Conservation (phyloP, 2,329 filamentous ascomycete genomes). For the Sporothrix euskadiensis region DNA sequence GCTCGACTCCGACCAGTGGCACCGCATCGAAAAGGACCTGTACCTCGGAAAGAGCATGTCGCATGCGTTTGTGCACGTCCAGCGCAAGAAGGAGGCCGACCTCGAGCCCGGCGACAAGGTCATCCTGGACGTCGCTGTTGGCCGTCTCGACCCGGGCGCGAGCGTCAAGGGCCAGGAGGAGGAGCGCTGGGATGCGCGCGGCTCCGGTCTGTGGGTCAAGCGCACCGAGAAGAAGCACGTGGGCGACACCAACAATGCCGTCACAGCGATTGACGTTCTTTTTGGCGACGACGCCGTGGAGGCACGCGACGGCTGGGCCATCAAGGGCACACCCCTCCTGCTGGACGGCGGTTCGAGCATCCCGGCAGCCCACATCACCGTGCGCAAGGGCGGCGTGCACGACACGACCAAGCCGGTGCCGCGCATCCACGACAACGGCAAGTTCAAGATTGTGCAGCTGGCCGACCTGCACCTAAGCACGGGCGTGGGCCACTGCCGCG, state of each 20-base stretch:
- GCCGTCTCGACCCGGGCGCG: slow-evolving; percentile 67
- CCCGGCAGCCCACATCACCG: slow-evolving; percentile 72
- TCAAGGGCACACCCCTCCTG: slow-evolving; percentile 72
- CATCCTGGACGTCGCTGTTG: slow-evolving; percentile 75
- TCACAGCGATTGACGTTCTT: slow-evolving; percentile 82
- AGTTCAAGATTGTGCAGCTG: slow-evolving; percentile 96
- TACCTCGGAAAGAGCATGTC: slow-evolving; percentile 75
- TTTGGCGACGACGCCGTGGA: slow-evolving; percentile 92
- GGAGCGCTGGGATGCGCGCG: slow-evolving; percentile 74
- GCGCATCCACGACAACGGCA: slow-evolving; percentile 81
- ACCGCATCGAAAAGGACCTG: slow-evolving; percentile 84
- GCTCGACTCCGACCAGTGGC: slow-evolving; percentile 71
- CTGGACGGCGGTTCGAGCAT: slow-evolving; percentile 63
- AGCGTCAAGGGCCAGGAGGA: slow-evolving; percentile 55
- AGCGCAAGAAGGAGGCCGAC: slow-evolving; percentile 83
- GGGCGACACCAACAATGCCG: slow-evolving; percentile 70
- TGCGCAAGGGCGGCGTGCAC: slow-evolving; percentile 69
- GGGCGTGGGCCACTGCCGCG: slow-evolving; percentile 79
- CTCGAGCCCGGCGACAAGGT: slow-evolving; percentile 72
- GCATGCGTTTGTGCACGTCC: slow-evolving; percentile 78
- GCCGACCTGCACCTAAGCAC: slow-evolving; percentile 95
- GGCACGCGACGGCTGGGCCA: slow-evolving; percentile 79
- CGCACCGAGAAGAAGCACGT: slow-evolving; percentile 70
- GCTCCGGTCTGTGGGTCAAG: slow-evolving; percentile 79
- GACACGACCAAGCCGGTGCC: slow-evolving; percentile 69